Evolutionary conservation across 2,329 filamentous ascomycete genomes (phyloP).

Genomic region (Monilinia aucupariae): DNA sequence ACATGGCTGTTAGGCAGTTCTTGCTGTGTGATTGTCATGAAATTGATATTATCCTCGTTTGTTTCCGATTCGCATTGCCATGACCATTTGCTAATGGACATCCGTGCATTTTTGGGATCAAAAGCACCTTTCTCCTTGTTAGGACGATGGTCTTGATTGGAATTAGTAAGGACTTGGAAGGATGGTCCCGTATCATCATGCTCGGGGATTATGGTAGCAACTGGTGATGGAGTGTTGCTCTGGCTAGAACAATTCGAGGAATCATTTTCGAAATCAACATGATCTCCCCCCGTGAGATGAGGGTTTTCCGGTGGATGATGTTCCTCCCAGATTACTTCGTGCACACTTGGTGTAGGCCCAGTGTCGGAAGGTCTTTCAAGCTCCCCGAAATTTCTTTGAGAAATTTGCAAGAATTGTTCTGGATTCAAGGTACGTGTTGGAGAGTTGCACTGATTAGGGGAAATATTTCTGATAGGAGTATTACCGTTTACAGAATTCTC

Average conservation of each 20-base stretch:
- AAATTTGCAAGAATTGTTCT: neutral
- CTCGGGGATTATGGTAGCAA: neutral
- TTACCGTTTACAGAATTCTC: neutral
- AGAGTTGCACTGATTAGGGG: neutral
- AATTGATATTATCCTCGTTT: constrained; percentile 7
- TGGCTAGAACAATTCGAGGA: constrained; percentile 8
- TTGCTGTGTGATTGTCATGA: neutral
- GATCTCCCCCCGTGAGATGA: constrained; percentile 17
- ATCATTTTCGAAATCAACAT: neutral
- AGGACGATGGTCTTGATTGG: neutral
- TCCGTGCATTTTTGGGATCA: constrained; percentile 24
- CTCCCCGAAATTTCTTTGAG: neutral
- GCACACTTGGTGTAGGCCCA: constrained; percentile 19
- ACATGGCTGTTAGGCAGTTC: constrained; percentile 21
- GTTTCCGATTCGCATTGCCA: constrained; percentile 17
- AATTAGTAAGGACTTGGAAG: neutral
- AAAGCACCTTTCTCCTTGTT: constrained; percentile 21
- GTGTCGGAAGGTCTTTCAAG: neutral
- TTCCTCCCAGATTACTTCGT: constrained; percentile 31
- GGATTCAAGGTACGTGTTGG: neutral
- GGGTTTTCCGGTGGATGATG: constrained; percentile 13
- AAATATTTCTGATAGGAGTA: neutral
- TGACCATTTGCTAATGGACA: constrained; percentile 28
- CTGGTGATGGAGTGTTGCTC: neutral
- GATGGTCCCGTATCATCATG: neutral